A percentile compares a stretch with the other conserved stretches of the same genome.
Conservation (phyloP, 257 asterid species). For the Primulina eburnea region DNA sequence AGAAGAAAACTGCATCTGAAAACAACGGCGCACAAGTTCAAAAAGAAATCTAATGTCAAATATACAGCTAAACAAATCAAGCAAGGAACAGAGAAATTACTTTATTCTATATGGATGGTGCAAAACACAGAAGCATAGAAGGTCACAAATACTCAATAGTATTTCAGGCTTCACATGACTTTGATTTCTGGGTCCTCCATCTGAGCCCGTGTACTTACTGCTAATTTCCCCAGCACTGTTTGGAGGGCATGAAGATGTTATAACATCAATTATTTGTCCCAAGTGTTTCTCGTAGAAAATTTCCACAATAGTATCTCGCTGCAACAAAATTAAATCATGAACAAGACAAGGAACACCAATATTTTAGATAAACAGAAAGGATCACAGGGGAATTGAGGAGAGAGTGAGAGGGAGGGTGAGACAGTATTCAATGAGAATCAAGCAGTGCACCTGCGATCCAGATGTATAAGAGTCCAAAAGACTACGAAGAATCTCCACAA, state of each 20-base stretch:
- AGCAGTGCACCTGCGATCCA: constrained; percentile 66
- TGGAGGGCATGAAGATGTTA: constrained; percentile 71
- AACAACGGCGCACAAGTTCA: constrained; percentile 15
- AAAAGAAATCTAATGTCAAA: constrained; percentile 11
- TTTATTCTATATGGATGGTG: constrained; percentile 93
- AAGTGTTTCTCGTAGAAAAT: constrained; percentile 89
- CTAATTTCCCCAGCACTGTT: constrained; percentile 32
- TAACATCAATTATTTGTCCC: constrained; percentile 70
- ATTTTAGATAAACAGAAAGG: constrained; percentile 2
- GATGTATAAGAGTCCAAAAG: constrained; percentile 76
- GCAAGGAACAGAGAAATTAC: constrained; percentile 40
- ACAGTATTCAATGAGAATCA: not conserved
- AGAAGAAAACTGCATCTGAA: constrained; percentile 89
- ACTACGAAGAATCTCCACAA: constrained; percentile 90
- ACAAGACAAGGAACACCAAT: constrained; percentile 11
- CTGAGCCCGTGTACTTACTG: constrained; percentile 39
- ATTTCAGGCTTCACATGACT: constrained; percentile 76
- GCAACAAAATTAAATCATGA: constrained; percentile 43
- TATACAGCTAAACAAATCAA: constrained; percentile 14
- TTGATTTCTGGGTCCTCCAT: constrained; percentile 44
- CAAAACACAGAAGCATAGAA: constrained; percentile 87
- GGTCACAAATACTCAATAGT: constrained; percentile 79
- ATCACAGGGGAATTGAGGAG: not conserved
- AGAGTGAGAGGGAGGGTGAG: not conserved
- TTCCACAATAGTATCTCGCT: constrained; percentile 80